These are phyloP conservation scores for Jatropha multifida DNA, from an alignment of 441 rosid genomes.

Conservation along the genomic window DNA sequence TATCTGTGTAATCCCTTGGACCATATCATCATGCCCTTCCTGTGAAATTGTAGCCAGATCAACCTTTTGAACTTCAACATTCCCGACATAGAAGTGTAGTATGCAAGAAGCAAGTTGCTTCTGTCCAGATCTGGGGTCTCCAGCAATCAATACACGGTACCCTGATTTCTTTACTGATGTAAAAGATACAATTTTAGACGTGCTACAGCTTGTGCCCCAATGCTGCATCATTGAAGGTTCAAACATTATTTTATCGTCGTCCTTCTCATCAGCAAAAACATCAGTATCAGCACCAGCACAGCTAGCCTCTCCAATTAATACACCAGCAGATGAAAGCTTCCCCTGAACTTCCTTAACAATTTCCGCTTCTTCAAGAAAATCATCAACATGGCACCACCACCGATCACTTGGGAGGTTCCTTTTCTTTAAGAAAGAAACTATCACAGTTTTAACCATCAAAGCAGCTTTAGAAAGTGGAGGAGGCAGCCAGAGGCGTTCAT, in stretches of 20 bases:
- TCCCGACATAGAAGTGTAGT: slow-evolving; percentile 83
- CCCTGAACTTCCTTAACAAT: slow-evolving; percentile 56
- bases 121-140: slow-evolving; percentile 84
- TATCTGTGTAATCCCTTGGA: slow-evolving; percentile 77
- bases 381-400: slow-evolving; percentile 70
- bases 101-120: slow-evolving; percentile 91
- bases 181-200: slow-evolving; percentile 35
- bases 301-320: slow-evolving; percentile 52
- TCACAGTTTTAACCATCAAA: slow-evolving; percentile 50
- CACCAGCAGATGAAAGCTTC: slow-evolving; percentile 59
- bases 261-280: slow-evolving; percentile 42
- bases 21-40: slow-evolving; percentile 91
- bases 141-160: slow-evolving; percentile 77
- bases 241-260: slow-evolving; percentile 30
- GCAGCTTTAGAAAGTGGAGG: slow-evolving; percentile 71
- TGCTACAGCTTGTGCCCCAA: slow-evolving; percentile 29
- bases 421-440: slow-evolving; percentile 57
- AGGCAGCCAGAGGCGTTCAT: slow-evolving; percentile 82
- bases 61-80: slow-evolving; percentile 81
- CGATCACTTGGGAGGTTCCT: slow-evolving; percentile 48
- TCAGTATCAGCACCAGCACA: slow-evolving; percentile 44
- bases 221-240: slow-evolving; percentile 34
- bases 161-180: slow-evolving; percentile 56
- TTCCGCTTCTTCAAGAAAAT: slow-evolving; percentile 63
- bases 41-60: slow-evolving; percentile 91